Conservation (phyloP, 352 stramenopile species). For the Globisporangium rhizosaccharum region DNA sequence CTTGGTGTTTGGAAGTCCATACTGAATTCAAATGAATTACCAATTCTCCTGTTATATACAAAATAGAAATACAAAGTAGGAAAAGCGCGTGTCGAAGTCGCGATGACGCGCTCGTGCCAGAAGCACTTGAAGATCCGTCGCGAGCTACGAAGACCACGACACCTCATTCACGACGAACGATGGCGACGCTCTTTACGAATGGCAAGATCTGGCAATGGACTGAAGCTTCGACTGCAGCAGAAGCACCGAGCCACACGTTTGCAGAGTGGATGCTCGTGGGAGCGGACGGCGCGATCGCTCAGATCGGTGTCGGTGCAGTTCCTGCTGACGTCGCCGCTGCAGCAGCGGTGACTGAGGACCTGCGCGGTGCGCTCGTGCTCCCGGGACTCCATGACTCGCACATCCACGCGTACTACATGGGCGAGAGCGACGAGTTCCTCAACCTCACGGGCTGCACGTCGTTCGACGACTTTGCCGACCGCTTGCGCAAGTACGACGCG, state of each 20-base stretch:
- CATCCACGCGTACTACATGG: constrained; percentile 83
- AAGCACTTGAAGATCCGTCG: constrained; percentile 11
- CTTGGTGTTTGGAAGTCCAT: no score
- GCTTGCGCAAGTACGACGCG: constrained; percentile 50
- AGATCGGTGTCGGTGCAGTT: constrained; percentile 22
- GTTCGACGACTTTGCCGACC: constrained; percentile 59
- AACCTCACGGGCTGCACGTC: constrained; percentile 68
- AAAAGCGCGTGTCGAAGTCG: background rate
- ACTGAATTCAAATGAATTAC: background rate
- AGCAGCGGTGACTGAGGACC: constrained; percentile 27
- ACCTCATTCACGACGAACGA: constrained; percentile 3
- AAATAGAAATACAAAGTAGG: background rate
- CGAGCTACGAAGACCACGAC: background rate
- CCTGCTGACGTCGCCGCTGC: constrained; percentile 9
- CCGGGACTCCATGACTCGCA: constrained; percentile 87
- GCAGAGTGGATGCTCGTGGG: constrained; percentile 59
- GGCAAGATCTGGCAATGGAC: constrained; percentile 71
- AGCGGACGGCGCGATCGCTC: constrained; percentile 33
- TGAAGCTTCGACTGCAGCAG: constrained; percentile 2
- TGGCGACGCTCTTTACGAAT: constrained; percentile 48
- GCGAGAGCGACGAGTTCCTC: constrained; percentile 80
- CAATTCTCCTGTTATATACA: background rate
- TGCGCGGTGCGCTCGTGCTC: constrained; percentile 59
- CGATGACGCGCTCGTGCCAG: background rate
- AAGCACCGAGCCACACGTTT: constrained; percentile 12